phyloP scores from a whole-genome alignment of 805 yeast species.

The Phaffomyces opuntiae region DNA sequence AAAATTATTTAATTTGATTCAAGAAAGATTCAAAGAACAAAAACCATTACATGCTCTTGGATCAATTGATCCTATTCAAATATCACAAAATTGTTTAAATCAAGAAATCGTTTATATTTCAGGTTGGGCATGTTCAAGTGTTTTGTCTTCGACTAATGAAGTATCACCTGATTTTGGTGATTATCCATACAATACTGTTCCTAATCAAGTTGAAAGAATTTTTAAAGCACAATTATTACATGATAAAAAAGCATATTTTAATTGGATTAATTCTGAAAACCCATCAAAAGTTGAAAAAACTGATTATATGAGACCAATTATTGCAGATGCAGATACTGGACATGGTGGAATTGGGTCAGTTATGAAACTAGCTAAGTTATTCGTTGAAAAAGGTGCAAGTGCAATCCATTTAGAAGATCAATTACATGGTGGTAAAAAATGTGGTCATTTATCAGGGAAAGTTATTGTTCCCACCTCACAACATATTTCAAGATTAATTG shows the following conservation, averaged over 20 bases:
- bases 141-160: conserved; percentile 53
- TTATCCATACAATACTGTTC: conserved; percentile 63
- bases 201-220: conserved; percentile 55
- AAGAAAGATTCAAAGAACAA: conserved; percentile 31
- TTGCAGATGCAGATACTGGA: conserved; percentile 65
- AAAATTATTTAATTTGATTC: conserved; percentile 40
- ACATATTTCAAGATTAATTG: conserved; percentile 45
- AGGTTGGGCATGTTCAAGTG: conserved; percentile 57
- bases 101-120: conserved; percentile 49
- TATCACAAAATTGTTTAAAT: conserved; percentile 46
- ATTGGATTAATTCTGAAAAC: conserved; percentile 28
- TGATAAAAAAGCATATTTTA: conserved; percentile 42
- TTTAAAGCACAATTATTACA: conserved; percentile 54
- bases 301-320: conserved; percentile 55
- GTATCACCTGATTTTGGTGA: conserved; percentile 64
- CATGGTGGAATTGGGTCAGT: conserved; percentile 58
- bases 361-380: conserved; percentile 57
- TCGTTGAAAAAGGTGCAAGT: conserved; percentile 63
- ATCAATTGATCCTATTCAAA: conserved; percentile 55
- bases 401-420: conserved; percentile 63
- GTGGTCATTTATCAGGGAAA: conserved; percentile 59
- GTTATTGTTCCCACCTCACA: conserved; percentile 54
- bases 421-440: conserved; percentile 58
- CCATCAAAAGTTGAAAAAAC: conserved; percentile 15
- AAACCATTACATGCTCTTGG: conserved; percentile 54